Percentiles rank a stretch among this genome's conserved stretches.
phyloP scores from a whole-genome alignment of 1,284 basidiomycete species.

The Ustilago esculenta region DNA sequence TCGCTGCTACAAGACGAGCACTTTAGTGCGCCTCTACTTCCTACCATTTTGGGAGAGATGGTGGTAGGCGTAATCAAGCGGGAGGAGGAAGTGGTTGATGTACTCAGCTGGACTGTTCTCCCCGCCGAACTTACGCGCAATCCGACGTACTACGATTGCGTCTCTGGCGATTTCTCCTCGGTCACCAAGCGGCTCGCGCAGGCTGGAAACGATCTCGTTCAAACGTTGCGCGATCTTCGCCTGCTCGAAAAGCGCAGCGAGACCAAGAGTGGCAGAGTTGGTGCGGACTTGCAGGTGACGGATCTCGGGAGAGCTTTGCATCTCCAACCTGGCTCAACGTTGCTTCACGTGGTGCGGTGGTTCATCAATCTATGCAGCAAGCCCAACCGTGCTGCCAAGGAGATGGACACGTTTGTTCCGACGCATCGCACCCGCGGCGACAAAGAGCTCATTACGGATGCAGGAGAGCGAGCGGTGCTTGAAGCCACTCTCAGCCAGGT shows the following conservation, averaged over 20 bases:
- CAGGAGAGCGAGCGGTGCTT: slow-evolving; percentile 15
- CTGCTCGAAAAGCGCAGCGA: slow-evolving; percentile 15
- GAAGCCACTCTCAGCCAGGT: slow-evolving; percentile 34
- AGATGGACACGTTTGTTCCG: slow-evolving; percentile 35
- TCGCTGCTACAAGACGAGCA: slow-evolving; percentile 72
- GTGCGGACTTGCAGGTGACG: slow-evolving; percentile 8
- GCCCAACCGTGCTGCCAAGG: slow-evolving; percentile 22
- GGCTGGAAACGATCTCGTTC: slow-evolving; percentile 17
- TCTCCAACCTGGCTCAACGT: slow-evolving; percentile 34
- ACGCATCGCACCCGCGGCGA: slow-evolving; percentile 6
- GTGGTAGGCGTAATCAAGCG: slow-evolving; percentile 14
- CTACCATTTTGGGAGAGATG: slow-evolving; percentile 47
- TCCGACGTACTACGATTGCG: slow-evolving; percentile 83
- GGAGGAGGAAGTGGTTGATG: slow-evolving; percentile 72
- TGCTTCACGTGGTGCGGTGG: slow-evolving; percentile 44
- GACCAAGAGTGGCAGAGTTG: neutral
- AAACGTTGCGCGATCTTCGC: slow-evolving; percentile 25
- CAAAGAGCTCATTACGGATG: slow-evolving; percentile 3
- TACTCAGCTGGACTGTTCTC: slow-evolving; percentile 86
- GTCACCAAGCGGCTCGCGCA: slow-evolving; percentile 37
- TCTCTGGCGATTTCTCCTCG: slow-evolving; percentile 6
- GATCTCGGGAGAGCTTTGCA: slow-evolving; percentile 41
- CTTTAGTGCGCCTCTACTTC: slow-evolving; percentile 25
- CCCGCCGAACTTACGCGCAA: slow-evolving; percentile 78
- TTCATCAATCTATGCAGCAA: slow-evolving; percentile 13